Evolutionary conservation across 2,329 filamentous ascomycete genomes (phyloP), one percentile per base, ranked within the genome.

Genomic region (Neurospora sp.): DNA sequence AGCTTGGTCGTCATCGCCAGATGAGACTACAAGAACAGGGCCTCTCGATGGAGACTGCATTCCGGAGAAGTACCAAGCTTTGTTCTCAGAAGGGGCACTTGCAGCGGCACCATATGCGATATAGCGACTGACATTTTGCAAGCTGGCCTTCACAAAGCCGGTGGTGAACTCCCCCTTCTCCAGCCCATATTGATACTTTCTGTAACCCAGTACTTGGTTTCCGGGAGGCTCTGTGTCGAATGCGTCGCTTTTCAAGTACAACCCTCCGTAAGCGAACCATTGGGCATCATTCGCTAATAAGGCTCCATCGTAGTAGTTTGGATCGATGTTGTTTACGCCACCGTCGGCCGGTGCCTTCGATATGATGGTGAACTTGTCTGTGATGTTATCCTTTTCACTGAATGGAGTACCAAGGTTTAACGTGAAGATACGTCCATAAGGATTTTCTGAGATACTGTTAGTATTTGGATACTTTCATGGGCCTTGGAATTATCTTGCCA

Each of bases 21-120:
- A 39, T 3, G 17, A n/a, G 39, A n/a, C 15, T 6, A 1, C 33
- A 33, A 33, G 33, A 33, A 33, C 33, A 33, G 33, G 33, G 33
- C 33, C 33, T 33, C 33, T 6, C 33, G 33, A 33, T 33, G 33
- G 33, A 33, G 33, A 33, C 15, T 81, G 84, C 77, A 90, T 80
- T 0, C 91, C 91, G 0, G 88, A 87, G 73, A 92, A 91, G 74
- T 92, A 92, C 81, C 88, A 92, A 0, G 88, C 89, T 73, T 88
- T 84, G 72, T 91, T 89, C 77, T 92, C 90, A 0, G 89, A 91
- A 0, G 90, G 89, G 0, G 86, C 88, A 65, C 82, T 91, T 12
- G 84, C 88, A 0, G 84, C 85, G 1, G 85, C 90, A 19, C 91
- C 90, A 72, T 86, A 88, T 0, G 89, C 86, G 33, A 92, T 74